Evolutionary conservation across 2,329 filamentous ascomycete species (phyloP).

Genomic region (Ophidiomyces ophidiicola): DNA sequence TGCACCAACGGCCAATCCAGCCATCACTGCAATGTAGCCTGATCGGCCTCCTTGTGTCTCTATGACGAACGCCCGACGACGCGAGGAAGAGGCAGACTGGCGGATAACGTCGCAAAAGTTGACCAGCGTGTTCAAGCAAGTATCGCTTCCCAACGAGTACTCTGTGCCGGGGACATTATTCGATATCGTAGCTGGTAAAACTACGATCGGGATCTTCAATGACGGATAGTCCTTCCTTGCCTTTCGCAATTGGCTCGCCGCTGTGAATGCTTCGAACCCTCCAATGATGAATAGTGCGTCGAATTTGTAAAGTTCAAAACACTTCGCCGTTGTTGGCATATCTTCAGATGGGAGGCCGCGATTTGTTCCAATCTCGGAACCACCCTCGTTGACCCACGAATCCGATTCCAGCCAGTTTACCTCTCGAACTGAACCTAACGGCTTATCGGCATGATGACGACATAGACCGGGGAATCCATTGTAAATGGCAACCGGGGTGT

Average conservation of each 20-base stretch:
- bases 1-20: slow-evolving; percentile 82
- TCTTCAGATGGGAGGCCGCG: slow-evolving; percentile 82
- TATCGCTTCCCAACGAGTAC: slow-evolving; percentile 93
- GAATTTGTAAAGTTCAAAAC: slow-evolving; percentile 76
- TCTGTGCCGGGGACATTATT: slow-evolving; percentile 98
- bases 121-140: slow-evolving; percentile 88
- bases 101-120: slow-evolving; percentile 95
- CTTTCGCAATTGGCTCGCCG: slow-evolving; percentile 74
- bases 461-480: slow-evolving; percentile 94
- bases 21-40: slow-evolving; percentile 84
- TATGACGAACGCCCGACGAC: slow-evolving; percentile 89
- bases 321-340: slow-evolving; percentile 66
- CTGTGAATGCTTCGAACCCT: slow-evolving; percentile 93
- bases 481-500: slow-evolving; percentile 83
- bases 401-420: slow-evolving; percentile 92
- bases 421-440: slow-evolving; percentile 67
- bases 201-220: slow-evolving; percentile 82
- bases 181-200: slow-evolving; percentile 91
- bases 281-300: slow-evolving; percentile 86
- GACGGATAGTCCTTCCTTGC: slow-evolving; percentile 66
- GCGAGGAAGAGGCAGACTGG: slow-evolving; percentile 86
- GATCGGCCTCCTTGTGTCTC: slow-evolving; percentile 94
- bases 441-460: slow-evolving; percentile 75
- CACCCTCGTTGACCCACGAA: slow-evolving; percentile 88
- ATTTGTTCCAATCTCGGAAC: slow-evolving; percentile 96